Conservation (phyloP, 1,139 yeast species). For the Hemisphaericaspora xylofermentans region DNA sequence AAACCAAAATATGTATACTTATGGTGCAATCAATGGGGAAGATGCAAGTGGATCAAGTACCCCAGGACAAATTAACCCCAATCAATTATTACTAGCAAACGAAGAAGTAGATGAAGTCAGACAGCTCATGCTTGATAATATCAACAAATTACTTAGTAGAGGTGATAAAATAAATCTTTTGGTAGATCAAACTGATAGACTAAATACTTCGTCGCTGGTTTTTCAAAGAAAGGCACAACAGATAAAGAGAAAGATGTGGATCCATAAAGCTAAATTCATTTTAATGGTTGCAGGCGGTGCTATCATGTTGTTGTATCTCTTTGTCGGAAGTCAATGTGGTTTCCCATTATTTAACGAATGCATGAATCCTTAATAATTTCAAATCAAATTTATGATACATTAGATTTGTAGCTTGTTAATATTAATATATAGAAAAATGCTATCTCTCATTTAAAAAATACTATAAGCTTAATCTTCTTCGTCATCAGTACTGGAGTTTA, state of each 20-base stretch:
- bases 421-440: neutral
- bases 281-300: conserved; percentile 28
- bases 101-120: conserved; percentile 56
- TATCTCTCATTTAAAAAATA: neutral
- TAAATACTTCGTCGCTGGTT: conserved; percentile 66
- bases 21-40: conserved; percentile 28
- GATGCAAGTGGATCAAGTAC: conserved; percentile 10
- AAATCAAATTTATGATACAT: neutral
- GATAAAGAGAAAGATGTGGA: conserved; percentile 68
- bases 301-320: conserved; percentile 35
- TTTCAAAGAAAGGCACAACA: conserved; percentile 72
- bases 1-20: conserved; percentile 33
- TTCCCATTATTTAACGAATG: conserved; percentile 42
- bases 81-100: conserved; percentile 40
- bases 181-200: conserved; percentile 78
- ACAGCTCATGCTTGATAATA: conserved; percentile 66
- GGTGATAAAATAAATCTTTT: conserved; percentile 76
- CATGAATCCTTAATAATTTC: conserved; percentile 6
- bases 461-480: conserved; percentile 12
- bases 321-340: conserved; percentile 53
- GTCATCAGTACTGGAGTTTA: conserved; percentile 10
- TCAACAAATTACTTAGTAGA: conserved; percentile 67
- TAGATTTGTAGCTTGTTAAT: neutral
- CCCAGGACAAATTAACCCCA: conserved; percentile 34
- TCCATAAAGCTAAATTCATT: conserved; percentile 51